Base-by-base conservation (phyloP, 163 green algal genomes). In the Chlamydomonas reinhardtii region DNA sequence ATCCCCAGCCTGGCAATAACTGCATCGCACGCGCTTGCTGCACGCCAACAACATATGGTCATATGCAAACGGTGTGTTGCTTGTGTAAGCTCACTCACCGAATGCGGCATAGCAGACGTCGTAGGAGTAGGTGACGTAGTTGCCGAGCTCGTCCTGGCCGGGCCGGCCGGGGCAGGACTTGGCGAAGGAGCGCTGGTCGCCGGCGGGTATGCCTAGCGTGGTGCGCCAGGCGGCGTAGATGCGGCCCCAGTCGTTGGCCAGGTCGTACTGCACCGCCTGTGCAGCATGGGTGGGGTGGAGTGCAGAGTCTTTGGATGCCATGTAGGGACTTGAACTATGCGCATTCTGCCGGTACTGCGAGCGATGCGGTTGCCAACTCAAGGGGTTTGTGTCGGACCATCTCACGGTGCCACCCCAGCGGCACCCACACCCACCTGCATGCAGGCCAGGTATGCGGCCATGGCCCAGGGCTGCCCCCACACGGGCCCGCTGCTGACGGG, bases 151-250 rank as follows among this genome's bases (percentile, higher is more conserved):
- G 29, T 73, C 66, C 16, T 27, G 31, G 8, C 66, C 66, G 1
- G 66, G 66, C 16, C 19, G 11, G 16, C 16, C 31, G 66, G 66
- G 66, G 31, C 66, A 73, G 16, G 66, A 73, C 16, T 73, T 39
- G 66, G 66, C 66, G 2, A 43, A 73, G 16, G n/a, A 16, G 31
- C 31, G 66, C 31, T 73, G 66, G 66, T 73, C 66, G 66, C 31
- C 66, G 31, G 66, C 31, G 22, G 66, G 66, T 14, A 73, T 73
- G 66, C 66, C 66, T 17, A 73, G 31, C 31, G 22, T n/a, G 22
- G 16, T 43, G 66, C 66, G 66, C 66, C 66, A 73, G 66, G 31
- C 66, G 31, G 22, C 31, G 66, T 73, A 73, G 66, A 73, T 73
- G 66, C 66, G 66, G 16, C 9, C 31, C 66, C 66, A 73, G 31